Evolutionary conservation across 257 asterid genomes (phyloP).

Genomic region (Solanum stenotomum): DNA sequence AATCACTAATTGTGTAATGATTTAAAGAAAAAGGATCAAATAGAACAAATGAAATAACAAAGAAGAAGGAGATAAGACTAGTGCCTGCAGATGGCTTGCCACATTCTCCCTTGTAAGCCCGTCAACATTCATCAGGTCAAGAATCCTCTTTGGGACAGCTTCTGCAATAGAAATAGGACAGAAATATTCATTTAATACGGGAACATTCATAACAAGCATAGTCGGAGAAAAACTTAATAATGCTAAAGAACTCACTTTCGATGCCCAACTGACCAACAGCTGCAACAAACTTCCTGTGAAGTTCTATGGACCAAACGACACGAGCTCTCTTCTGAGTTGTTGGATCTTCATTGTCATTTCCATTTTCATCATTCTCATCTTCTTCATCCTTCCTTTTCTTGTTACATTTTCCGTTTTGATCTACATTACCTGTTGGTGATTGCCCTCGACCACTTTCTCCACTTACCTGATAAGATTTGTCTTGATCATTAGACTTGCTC

Average conservation of each 20-base stretch:
- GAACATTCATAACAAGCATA: background rate
- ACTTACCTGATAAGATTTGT: conserved; percentile 18
- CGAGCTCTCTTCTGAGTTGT: conserved; percentile 70
- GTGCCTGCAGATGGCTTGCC: conserved; percentile 95
- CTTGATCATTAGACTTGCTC: conserved; percentile 21
- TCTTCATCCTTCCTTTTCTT: conserved; percentile 88
- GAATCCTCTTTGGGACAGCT: conserved; percentile 87
- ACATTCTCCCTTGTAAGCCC: conserved; percentile 86
- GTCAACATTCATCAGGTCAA: conserved; percentile 80
- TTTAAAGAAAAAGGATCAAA: background rate
- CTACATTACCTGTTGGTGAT: conserved; percentile 30
- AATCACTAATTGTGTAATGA: background rate
- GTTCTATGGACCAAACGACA: conserved; percentile 90
- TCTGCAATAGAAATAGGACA: conserved; percentile 33
- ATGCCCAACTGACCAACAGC: conserved; percentile 84
- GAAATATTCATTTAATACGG: background rate
- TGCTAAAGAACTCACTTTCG: conserved; percentile 44
- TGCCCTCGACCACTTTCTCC: conserved; percentile 41
- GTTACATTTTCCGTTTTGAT: conserved; percentile 40
- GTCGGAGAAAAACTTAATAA: background rate
- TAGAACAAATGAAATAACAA: background rate
- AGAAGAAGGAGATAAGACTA: conserved; percentile 6
- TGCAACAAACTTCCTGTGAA: conserved; percentile 76
- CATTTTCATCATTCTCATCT: conserved; percentile 47
- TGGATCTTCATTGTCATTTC: conserved; percentile 48